These are phyloP conservation scores for Alopecurus myosuroides DNA, from an alignment of 176 grass and related monocot species.

Conservation along the genomic window DNA sequence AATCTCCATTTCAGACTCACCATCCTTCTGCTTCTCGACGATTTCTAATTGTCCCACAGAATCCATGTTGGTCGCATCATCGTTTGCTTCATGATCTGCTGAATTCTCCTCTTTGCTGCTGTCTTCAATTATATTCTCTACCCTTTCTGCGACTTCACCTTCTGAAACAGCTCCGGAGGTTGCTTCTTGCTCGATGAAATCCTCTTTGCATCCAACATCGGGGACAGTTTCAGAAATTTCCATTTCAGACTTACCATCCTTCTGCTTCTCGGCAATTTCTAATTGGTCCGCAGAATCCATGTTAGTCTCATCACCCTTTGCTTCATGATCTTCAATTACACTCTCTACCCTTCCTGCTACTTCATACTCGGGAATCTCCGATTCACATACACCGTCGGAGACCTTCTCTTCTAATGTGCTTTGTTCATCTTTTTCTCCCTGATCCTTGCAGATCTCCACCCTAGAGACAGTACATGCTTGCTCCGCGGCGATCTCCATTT, in stretches of 20 bases:
- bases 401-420: neutral
- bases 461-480: neutral
- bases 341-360: neutral
- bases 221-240: constrained; percentile 28
- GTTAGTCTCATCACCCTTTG: neutral
- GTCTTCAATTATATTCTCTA: neutral
- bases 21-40: neutral
- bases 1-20: constrained; percentile 41
- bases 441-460: neutral
- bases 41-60: neutral
- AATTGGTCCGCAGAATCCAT: neutral
- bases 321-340: neutral
- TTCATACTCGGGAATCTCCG: neutral
- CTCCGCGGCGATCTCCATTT: neutral
- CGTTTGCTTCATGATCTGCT: neutral
- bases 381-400: neutral
- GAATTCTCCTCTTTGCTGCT: neutral
- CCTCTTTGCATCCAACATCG: neutral
- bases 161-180: neutral
- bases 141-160: constrained; percentile 29
- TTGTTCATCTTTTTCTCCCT: neutral
- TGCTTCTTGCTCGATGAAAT: constrained; percentile 33
- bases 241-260: constrained; percentile 28
- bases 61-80: neutral
- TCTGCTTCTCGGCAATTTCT: neutral